Percentiles rank a stretch among this genome's conserved stretches.
phyloP scores from a whole-genome alignment of 768 basidiomycete species.

The Fibroporia radiculosa region DNA sequence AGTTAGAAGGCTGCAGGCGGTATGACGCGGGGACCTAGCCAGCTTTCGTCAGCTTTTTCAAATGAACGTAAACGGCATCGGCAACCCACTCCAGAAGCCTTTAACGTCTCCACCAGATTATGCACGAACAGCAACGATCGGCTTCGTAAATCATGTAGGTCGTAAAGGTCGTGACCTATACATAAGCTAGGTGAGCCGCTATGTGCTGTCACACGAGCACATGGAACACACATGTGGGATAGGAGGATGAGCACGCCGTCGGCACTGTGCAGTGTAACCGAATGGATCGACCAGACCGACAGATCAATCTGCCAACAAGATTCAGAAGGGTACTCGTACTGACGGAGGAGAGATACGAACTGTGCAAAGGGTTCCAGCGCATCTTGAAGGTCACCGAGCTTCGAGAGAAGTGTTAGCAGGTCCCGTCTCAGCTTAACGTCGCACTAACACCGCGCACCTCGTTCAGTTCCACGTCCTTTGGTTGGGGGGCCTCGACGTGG shows the following conservation, averaged over 20 bases:
- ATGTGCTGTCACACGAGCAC: neutral
- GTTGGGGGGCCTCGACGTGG: slow-evolving; percentile 16
- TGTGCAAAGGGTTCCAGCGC: slow-evolving; percentile 57
- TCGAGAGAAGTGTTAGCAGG: slow-evolving; percentile 31
- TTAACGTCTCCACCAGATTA: slow-evolving; percentile 50
- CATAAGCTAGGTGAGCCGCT: neutral
- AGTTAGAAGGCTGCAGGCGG: slow-evolving; percentile 52
- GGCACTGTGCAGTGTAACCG: slow-evolving; percentile 61
- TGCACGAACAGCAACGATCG: slow-evolving; percentile 59
- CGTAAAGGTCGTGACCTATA: slow-evolving; percentile 57
- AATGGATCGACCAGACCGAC: slow-evolving; percentile 40
- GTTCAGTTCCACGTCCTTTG: slow-evolving; percentile 24
- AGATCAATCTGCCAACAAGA: slow-evolving; percentile 34
- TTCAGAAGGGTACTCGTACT: slow-evolving; percentile 2
- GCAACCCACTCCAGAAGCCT: slow-evolving; percentile 45
- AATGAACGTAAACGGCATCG: neutral
- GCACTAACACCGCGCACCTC: slow-evolving; percentile 25
- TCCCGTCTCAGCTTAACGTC: neutral
- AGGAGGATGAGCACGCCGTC: slow-evolving; percentile 50
- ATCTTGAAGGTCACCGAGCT: slow-evolving; percentile 47
- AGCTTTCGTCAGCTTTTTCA: neutral
- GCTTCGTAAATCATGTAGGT: slow-evolving; percentile 57
- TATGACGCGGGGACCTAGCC: slow-evolving; percentile 55
- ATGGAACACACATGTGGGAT: slow-evolving; percentile 44
- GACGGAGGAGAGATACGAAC: slow-evolving; percentile 29